Base-by-base conservation (phyloP, 2,329 filamentous ascomycete genomes). In the Rutstroemia sp. region DNA sequence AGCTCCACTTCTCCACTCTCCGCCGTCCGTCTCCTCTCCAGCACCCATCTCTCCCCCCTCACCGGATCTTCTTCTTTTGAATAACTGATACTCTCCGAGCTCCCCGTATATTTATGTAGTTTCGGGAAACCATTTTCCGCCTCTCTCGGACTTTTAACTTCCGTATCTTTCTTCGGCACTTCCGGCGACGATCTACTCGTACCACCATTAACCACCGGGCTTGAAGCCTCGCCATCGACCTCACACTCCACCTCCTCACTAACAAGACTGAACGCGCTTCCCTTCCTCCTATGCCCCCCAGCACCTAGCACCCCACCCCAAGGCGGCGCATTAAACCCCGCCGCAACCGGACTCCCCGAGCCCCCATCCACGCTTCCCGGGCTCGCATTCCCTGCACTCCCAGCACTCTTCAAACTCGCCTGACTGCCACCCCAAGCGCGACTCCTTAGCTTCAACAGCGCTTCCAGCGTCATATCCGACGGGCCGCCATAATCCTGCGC, bases 361-460 rank as follows among this genome's bases (percentile, higher is more conserved):
- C 66, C 66, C 45, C 56, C 54, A 34, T 41, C 58, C 60, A 49
- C 59, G 59, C 34, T 61, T 51, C 51, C 58, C 64, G 25, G 52
- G 37, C 45, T 51, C 12, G 46, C 53, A 25, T 55, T 50, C 3
- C 54, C 61, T 51, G 63, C 72, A 61, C 81, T 87, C 9, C 53
- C 60, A 48, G 59, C 71, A 61, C 80, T 87, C 52, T 77, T 77
- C 5, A 91, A 72, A 64, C 88, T 92, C 1, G 79, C 83, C 65
- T 90, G 87, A 57, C 89, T 94, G 4, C 88, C 87, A 23, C 90
- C 90, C 81, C 89, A 96, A 0, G 90, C 86, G 50, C 81, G 85
- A 10, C 82, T 85, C 3, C 91, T 82, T 44, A 95, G 71, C 59
- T 84, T 86, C 71, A 70, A 77, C 16, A 95, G 75, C 0, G 87